These are phyloP conservation scores for Endoconidiophora polonica DNA, from an alignment of 2,329 filamentous ascomycete species.

Conservation along the genomic window DNA sequence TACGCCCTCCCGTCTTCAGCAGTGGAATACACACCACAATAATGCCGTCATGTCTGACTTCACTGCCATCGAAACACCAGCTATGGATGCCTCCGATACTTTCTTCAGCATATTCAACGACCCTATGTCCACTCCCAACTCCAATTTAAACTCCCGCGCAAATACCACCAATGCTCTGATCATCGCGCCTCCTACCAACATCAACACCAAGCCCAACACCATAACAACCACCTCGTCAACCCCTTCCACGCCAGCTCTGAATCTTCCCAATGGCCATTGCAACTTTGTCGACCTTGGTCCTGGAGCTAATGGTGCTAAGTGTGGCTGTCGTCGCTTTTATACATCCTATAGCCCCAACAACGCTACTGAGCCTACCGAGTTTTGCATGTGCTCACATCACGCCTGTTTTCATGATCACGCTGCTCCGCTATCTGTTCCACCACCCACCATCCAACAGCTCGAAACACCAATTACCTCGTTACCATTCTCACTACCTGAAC, in stretches of 20 bases:
- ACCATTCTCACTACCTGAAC: constrained; percentile 27
- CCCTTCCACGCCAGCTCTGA: constrained; percentile 16
- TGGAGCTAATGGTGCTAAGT: constrained; percentile 34
- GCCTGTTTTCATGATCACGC: constrained; percentile 43
- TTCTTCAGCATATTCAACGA: constrained; percentile 9
- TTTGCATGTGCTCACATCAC: constrained; percentile 48
- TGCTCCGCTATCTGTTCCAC: background rate
- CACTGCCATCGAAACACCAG: background rate
- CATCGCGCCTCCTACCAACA: background rate
- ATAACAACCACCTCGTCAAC: constrained; percentile 15
- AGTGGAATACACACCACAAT: constrained; percentile 9
- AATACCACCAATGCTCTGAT: background rate
- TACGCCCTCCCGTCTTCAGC: constrained; percentile 1
- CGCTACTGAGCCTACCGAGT: constrained; percentile 30
- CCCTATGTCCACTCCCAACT: background rate
- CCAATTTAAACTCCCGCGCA: background rate
- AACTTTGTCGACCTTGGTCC: constrained; percentile 39
- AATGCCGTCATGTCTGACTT: constrained; percentile 1
- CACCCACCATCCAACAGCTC: background rate
- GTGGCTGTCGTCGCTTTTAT: constrained; percentile 44
- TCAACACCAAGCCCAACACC: background rate
- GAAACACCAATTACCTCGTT: constrained; percentile 15
- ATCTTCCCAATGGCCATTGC: constrained; percentile 36
- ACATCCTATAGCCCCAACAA: constrained; percentile 22
- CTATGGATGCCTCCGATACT: constrained; percentile 1